Evolutionary conservation across 768 basidiomycete species (phyloP).

Genomic region (Mycena belliarum): DNA sequence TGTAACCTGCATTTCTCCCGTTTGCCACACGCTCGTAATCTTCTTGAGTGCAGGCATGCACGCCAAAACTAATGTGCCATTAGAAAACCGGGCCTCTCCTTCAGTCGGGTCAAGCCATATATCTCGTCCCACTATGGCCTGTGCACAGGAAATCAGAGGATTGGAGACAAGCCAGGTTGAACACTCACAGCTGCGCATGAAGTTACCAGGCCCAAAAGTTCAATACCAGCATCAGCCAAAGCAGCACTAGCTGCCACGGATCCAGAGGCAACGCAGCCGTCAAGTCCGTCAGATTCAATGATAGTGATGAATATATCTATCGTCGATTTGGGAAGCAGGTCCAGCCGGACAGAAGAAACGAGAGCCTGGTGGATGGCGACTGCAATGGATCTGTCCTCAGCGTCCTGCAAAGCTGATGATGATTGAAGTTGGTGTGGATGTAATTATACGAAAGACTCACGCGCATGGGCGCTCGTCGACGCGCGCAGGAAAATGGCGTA

Average conservation of each 20-base stretch:
- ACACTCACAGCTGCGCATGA: constrained; percentile 75
- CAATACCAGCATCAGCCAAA: constrained; percentile 90
- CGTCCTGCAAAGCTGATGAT: constrained; percentile 61
- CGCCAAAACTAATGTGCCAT: constrained; percentile 73
- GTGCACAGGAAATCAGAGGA: constrained; percentile 4
- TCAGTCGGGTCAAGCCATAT: constrained; percentile 82
- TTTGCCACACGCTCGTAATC: constrained; percentile 86
- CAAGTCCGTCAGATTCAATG: constrained; percentile 90
- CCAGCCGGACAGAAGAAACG: constrained; percentile 79
- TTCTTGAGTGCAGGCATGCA: constrained; percentile 87
- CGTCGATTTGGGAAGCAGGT: constrained; percentile 90
- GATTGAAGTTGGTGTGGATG: constrained; percentile 21
- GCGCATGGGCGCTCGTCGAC: constrained; percentile 79
- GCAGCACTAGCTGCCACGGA: constrained; percentile 88
- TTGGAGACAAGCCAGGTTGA: not conserved
- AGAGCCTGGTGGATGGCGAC: constrained; percentile 86
- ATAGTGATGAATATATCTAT: constrained; percentile 90
- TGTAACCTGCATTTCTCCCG: constrained; percentile 60
- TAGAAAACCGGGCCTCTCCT: constrained; percentile 58
- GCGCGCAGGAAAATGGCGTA: constrained; percentile 85
- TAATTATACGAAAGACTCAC: constrained; percentile 47
- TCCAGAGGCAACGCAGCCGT: constrained; percentile 85
- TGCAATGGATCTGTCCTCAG: constrained; percentile 87
- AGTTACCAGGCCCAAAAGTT: constrained; percentile 84
- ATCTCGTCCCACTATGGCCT: constrained; percentile 60